Evolutionary conservation across 1,284 basidiomycete species (phyloP), one percentile per base, ranked within the genome.

Genomic region (Fistulina hepatica): DNA sequence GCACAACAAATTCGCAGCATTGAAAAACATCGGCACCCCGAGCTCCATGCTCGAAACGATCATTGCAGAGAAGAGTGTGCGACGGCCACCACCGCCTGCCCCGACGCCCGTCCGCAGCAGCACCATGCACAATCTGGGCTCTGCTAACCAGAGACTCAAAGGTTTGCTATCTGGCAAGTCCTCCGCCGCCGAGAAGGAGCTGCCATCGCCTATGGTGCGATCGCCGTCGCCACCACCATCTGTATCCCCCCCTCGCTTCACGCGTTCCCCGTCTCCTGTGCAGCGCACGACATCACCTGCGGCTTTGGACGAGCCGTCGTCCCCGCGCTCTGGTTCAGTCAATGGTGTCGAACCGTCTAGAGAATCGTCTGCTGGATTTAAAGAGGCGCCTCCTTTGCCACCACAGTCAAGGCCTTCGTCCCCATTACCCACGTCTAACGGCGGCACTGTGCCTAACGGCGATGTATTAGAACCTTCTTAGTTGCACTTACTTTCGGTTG

Each of bases 41-140:
- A 78, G 79, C 9, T 68, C 67, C 12, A 84, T 86, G 72, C 71
- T 93, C 9, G 82, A 88, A 56, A 85, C 75, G 7, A 73, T 92
- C 34, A 76, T 92, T 37, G 64, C 71, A 33, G 86, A 91, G 55
- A 89, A 90, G 54, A 51, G 58, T 13, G 48, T 77, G 40, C 59
- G 65, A 31, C 59, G 59, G 38, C 32, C 30, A 31, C 34, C 31
- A 34, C 49, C 34, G 36, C 41, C 44, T 30, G 47, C 48, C 39
- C 48, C 31, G 9, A 13, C 58, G 35, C 53, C 59, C 9, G 53
- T 53, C 13, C 53, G 61, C 44, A 55, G 56, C 44, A 59, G 47
- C 48, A 54, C 62, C 5, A 35, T 59, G 37, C 39, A 44, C 37
- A 37, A 30, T 37, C 36, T 50, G n/a, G 40, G 44, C 20, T 45